Percentiles rank a stretch among this genome's conserved stretches.
phyloP scores from a whole-genome alignment of 176 grass and related monocot genomes.

The Thinopyrum elongatum region DNA sequence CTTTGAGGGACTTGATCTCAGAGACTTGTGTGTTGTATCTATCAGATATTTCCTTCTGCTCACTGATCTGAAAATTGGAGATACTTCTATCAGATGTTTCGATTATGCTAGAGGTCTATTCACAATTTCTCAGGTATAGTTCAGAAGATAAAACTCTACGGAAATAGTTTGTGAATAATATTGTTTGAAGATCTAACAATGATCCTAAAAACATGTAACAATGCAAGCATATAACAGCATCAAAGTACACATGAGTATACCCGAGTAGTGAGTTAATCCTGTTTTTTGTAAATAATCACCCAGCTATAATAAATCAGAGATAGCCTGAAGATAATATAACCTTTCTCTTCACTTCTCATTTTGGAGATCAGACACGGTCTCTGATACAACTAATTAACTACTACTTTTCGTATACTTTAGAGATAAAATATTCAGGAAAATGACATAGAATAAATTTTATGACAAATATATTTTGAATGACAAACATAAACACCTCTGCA shows the following conservation, averaged over 20 bases:
- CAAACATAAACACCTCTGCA: background rate
- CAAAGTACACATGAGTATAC: background rate
- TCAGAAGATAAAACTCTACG: background rate
- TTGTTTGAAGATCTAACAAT: background rate
- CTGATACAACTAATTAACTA: background rate
- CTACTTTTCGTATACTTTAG: background rate
- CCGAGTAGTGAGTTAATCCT: conserved; percentile 1
- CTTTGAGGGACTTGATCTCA: conserved; percentile 79
- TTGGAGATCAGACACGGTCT: background rate
- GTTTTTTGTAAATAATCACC: background rate
- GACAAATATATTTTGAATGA: background rate
- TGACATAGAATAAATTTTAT: background rate
- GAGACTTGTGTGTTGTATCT: conserved; percentile 54
- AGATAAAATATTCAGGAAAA: background rate
- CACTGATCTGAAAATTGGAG: conserved; percentile 64
- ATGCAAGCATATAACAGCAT: background rate
- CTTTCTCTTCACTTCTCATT: background rate
- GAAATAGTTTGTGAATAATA: background rate
- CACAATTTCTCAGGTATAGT: conserved; percentile 13
- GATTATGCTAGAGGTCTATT: conserved; percentile 13
- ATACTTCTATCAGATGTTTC: conserved; percentile 30
- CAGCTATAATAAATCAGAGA: conserved; percentile 6
- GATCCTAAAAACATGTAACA: conserved; percentile 9
- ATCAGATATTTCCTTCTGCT: conserved; percentile 61
- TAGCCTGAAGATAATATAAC: background rate